Percentiles rank a stretch among this genome's conserved stretches.
Evolutionary conservation across 2,329 filamentous ascomycete species (phyloP).

Genomic region (Cytospora mali): DNA sequence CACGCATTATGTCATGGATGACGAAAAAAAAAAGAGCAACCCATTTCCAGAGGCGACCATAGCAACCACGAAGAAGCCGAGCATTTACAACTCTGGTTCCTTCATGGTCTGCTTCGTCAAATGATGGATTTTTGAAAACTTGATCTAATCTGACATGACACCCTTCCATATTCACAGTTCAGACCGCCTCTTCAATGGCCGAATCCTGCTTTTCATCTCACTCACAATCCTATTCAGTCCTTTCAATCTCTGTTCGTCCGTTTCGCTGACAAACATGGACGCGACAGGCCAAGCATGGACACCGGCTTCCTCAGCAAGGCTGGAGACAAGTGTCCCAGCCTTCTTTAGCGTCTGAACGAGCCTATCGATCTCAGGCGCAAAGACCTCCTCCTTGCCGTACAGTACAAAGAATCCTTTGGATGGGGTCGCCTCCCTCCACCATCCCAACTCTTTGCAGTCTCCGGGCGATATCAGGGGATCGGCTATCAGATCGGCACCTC

Average conservation of each 20-base stretch:
- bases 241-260: slow-evolving; percentile 51
- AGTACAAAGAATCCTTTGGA: slow-evolving; percentile 68
- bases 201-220: slow-evolving; percentile 39
- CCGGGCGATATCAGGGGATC: slow-evolving; percentile 71
- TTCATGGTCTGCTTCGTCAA: slow-evolving; percentile 35
- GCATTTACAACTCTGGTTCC: slow-evolving; percentile 51
- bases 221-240: slow-evolving; percentile 50
- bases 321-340: slow-evolving; percentile 56
- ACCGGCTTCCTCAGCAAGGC: slow-evolving; percentile 63
- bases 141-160: slow-evolving; percentile 67
- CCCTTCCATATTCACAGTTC: slow-evolving; percentile 18
- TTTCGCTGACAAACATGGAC: slow-evolving; percentile 56
- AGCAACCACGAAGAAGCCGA: slow-evolving; percentile 52
- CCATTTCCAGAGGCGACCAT: slow-evolving; percentile 40
- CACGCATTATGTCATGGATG: slow-evolving; percentile 35
- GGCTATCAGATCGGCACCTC: slow-evolving; percentile 47
- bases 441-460: slow-evolving; percentile 63
- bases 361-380: slow-evolving; percentile 68
- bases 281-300: slow-evolving; percentile 86
- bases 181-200: slow-evolving; percentile 33
- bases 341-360: slow-evolving; percentile 59
- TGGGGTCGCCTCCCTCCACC: slow-evolving; percentile 71
- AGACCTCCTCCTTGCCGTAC: slow-evolving; percentile 77
- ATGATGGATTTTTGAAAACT: slow-evolving; percentile 47
- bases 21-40: slow-evolving; percentile 43